Conservation (phyloP, 768 basidiomycete species). For the Steccherinum ochraceum region DNA sequence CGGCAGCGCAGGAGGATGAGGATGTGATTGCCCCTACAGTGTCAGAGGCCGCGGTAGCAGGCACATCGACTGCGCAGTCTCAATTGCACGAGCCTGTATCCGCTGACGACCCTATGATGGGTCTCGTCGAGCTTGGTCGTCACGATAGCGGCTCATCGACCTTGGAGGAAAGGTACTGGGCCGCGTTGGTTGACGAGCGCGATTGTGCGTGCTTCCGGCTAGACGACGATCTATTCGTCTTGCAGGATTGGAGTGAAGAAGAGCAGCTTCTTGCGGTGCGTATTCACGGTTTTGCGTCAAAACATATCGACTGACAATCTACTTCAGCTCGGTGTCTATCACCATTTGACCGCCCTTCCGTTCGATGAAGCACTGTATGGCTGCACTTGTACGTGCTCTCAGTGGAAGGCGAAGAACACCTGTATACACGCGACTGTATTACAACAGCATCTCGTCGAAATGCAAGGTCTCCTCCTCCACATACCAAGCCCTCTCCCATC, state of each 20-base stretch:
- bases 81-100: too few species aligned
- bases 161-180: too few species aligned
- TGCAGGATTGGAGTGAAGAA: not conserved
- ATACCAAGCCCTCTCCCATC: not conserved
- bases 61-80: too few species aligned
- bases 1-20: too few species aligned
- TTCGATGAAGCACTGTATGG: not conserved
- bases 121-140: too few species aligned
- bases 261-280: not conserved
- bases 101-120: too few species aligned
- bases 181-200: not conserved
- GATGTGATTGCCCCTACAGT: too few species aligned
- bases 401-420: not conserved
- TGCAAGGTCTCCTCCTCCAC: not conserved
- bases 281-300: not conserved
- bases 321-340: not conserved
- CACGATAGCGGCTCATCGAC: too few species aligned
- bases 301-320: not conserved
- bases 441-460: not conserved
- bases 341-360: not conserved
- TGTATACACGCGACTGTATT: not conserved
- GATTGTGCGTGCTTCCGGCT: not conserved
- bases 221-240: not conserved
- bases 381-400: not conserved
- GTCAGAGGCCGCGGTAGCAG: too few species aligned